Evolutionary conservation across 75 land plant genomes (phyloP).

Genomic region (Pinus taeda): DNA sequence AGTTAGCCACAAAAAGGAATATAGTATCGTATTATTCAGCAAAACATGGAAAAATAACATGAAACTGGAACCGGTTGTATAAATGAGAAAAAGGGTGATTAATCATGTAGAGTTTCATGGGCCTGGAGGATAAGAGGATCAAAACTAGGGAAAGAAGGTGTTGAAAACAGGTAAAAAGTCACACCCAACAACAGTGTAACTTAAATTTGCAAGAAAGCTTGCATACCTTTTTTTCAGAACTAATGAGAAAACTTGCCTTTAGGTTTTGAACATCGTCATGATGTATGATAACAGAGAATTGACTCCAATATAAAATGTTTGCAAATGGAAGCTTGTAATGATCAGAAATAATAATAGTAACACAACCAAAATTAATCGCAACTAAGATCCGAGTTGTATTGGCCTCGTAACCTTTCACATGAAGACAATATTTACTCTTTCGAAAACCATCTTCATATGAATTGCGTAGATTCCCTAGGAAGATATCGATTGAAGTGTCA

Average conservation of each 20-base stretch:
- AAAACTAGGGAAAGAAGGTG: too few relatives aligned
- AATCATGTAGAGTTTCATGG: too few relatives aligned
- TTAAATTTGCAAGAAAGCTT: slow-evolving; percentile 21
- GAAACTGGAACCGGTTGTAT: too few relatives aligned
- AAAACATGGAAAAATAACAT: too few relatives aligned
- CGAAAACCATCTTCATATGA: slow-evolving; percentile 45
- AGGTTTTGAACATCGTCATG: slow-evolving; percentile 23
- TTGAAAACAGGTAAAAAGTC: too few relatives aligned
- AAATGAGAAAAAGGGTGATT: too few relatives aligned
- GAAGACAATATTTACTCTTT: slow-evolving; percentile 50
- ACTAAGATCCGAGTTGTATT: slow-evolving; percentile 58
- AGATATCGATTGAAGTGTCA: slow-evolving; percentile 34
- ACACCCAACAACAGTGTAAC: too few relatives aligned
- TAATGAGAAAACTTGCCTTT: slow-evolving; percentile 23
- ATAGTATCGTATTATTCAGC: too few relatives aligned
- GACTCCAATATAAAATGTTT: slow-evolving; percentile 48
- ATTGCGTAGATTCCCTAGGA: slow-evolving; percentile 14
- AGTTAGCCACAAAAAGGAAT: too few relatives aligned
- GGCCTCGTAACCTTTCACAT: slow-evolving; percentile 60
- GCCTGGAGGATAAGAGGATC: too few relatives aligned
- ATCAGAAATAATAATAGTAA: slow-evolving; percentile 57
- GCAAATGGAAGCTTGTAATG: slow-evolving; percentile 57
- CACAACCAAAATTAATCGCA: slow-evolving; percentile 54
- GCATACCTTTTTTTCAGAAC: slow-evolving; percentile 28
- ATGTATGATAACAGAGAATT: slow-evolving; percentile 34